A percentile compares a stretch with the other conserved stretches of the same genome.
Conservation (phyloP, 2,329 filamentous ascomycete genomes). For the Bimuria novae-zelandiae region DNA sequence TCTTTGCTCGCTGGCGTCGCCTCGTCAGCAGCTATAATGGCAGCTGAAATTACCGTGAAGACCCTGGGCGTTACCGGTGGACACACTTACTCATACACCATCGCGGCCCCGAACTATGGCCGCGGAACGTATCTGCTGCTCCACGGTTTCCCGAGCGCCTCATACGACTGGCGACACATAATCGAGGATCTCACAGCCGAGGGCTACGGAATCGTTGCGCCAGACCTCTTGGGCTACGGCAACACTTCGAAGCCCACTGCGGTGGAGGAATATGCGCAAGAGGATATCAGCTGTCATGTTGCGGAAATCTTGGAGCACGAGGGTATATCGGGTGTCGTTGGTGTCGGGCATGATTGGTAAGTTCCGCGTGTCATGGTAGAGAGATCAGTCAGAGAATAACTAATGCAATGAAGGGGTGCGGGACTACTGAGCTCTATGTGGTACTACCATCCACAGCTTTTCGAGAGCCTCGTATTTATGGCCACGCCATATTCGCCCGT, state of each 20-base stretch:
- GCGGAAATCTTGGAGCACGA: conserved; percentile 6
- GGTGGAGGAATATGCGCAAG: conserved; percentile 9
- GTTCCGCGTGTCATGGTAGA: no score
- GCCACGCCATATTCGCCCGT: conserved; percentile 1
- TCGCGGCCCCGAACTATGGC: conserved; percentile 45
- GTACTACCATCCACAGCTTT: neutral
- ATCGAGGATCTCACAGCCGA: conserved; percentile 58
- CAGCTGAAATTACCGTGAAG: neutral
- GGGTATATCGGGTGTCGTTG: neutral
- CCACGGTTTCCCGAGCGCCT: conserved; percentile 68
- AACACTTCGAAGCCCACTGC: conserved; percentile 50
- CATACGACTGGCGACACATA: conserved; percentile 67
- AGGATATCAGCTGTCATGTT: neutral
- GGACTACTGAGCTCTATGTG: neutral
- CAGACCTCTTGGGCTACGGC: conserved; percentile 68
- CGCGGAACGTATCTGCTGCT: conserved; percentile 58
- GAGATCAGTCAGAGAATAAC: no score
- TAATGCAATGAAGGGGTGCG: neutral
- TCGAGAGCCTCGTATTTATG: neutral
- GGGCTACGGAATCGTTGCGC: conserved; percentile 66
- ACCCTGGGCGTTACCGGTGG: neutral
- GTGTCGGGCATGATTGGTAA: conserved; percentile 12
- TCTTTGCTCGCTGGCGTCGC: neutral
- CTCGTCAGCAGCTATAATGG: neutral
- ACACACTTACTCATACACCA: conserved; percentile 16